A percentile compares a stretch with the other conserved stretches of the same genome.
Conservation (phyloP, 2,329 filamentous ascomycete genomes). For the Bretziella fagacearum region DNA sequence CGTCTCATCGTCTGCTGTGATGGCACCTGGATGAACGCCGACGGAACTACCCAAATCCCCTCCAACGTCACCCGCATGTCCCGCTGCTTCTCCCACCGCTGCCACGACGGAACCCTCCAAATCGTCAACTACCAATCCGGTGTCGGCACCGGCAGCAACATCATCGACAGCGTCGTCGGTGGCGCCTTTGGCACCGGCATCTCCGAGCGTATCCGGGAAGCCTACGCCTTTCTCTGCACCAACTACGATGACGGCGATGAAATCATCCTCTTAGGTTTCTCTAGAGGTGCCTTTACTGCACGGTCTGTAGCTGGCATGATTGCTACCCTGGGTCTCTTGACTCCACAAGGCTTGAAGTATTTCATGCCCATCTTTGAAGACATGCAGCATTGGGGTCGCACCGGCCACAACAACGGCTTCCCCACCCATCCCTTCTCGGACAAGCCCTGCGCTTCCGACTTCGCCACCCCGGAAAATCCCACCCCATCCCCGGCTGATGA, state of each 20-base stretch:
- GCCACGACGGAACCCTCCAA: conserved; percentile 35
- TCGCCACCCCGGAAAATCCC: conserved; percentile 21
- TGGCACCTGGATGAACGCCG: conserved; percentile 37
- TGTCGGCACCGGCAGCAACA: conserved; percentile 36
- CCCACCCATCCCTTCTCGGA: conserved; percentile 29
- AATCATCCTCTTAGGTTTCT: conserved; percentile 40
- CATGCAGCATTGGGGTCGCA: conserved; percentile 35
- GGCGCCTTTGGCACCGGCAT: conserved; percentile 40
- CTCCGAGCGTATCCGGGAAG: conserved; percentile 40
- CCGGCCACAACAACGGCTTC: conserved; percentile 30
- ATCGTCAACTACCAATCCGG: conserved; percentile 45
- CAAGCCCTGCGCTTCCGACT: conserved; percentile 23
- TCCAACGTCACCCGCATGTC: conserved; percentile 46
- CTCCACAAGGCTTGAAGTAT: conserved; percentile 33
- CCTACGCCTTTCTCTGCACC: conserved; percentile 44
- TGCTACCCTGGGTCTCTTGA: conserved; percentile 33
- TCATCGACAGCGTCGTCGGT: conserved; percentile 33
- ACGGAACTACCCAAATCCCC: conserved; percentile 32
- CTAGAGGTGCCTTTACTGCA: conserved; percentile 40
- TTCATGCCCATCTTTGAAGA: conserved; percentile 41
- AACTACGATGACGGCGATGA: conserved; percentile 44
- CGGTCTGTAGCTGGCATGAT: conserved; percentile 40
- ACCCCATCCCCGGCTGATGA: neutral
- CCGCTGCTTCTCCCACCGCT: conserved; percentile 35
- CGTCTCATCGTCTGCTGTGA: conserved; percentile 36